phyloP scores from a whole-genome alignment of 106 monocot genomes.

The Dioscorea zingiberensis region DNA sequence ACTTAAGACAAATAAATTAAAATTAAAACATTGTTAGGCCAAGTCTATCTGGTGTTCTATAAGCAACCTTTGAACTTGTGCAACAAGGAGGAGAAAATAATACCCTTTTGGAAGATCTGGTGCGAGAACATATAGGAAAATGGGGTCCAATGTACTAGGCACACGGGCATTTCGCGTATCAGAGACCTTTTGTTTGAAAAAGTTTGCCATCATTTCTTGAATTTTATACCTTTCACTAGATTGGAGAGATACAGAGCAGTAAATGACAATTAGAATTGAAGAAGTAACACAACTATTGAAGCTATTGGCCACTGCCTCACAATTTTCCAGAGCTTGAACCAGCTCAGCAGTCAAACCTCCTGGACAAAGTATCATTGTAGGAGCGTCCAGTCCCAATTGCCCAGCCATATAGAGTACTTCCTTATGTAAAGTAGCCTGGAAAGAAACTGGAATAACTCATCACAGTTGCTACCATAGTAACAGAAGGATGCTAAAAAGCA shows the following conservation, averaged over 20 bases:
- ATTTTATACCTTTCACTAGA: constrained; percentile 40
- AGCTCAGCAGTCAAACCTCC: constrained; percentile 61
- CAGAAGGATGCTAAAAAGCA: too few relatives aligned
- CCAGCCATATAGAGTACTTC: constrained; percentile 75
- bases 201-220: constrained; percentile 23
- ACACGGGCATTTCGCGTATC: constrained; percentile 1
- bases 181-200: constrained; percentile 3
- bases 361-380: constrained; percentile 66
- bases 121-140: constrained; percentile 49
- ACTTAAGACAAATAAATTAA: neutral
- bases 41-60: too few relatives aligned
- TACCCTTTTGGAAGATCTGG: constrained; percentile 70
- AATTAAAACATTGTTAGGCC: neutral
- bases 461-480: too few relatives aligned
- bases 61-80: too few relatives aligned
- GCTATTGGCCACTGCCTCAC: constrained; percentile 70
- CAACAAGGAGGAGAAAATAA: neutral
- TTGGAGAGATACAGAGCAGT: constrained; percentile 65
- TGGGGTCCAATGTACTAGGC: constrained; percentile 10
- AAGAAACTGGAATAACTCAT: neutral
- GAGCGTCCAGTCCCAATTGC: constrained; percentile 80
- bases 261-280: constrained; percentile 56
- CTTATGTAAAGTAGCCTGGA: constrained; percentile 58
- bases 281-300: constrained; percentile 64
- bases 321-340: constrained; percentile 65